Evolutionary conservation across 1,139 yeast species (phyloP).

Genomic region (Taphrina wiesneri): DNA sequence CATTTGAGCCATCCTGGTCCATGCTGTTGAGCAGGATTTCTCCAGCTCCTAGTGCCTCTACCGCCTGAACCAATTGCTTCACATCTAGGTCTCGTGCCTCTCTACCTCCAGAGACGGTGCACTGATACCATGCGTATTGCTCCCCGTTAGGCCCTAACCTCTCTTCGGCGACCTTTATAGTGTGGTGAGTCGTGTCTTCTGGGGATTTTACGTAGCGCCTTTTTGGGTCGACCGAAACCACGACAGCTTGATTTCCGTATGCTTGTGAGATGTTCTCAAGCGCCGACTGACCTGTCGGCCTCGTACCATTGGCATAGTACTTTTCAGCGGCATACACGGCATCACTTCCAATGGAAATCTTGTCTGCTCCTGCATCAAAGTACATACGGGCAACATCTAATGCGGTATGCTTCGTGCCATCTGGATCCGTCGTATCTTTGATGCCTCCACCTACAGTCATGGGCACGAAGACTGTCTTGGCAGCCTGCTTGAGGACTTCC

Average conservation of each 20-base stretch:
- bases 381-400: slow-evolving; percentile 85
- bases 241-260: slow-evolving; percentile 95
- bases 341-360: slow-evolving; percentile 96
- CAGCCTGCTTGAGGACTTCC: slow-evolving; percentile 76
- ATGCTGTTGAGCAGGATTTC: slow-evolving; percentile 89
- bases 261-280: slow-evolving; percentile 88
- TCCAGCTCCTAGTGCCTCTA: slow-evolving; percentile 95
- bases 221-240: slow-evolving; percentile 93
- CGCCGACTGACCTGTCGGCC: slow-evolving; percentile 72
- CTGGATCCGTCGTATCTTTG: slow-evolving; percentile 82
- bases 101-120: slow-evolving; percentile 95
- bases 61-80: slow-evolving; percentile 78
- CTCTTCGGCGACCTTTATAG: slow-evolving; percentile 53
- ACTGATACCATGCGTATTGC: slow-evolving; percentile 85
- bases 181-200: slow-evolving; percentile 58
- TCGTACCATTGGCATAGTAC: slow-evolving; percentile 60
- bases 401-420: slow-evolving; percentile 74
- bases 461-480: slow-evolving; percentile 91
- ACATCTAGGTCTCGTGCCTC: slow-evolving; percentile 89
- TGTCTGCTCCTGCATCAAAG: slow-evolving; percentile 95
- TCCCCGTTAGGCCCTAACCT: slow-evolving; percentile 82
- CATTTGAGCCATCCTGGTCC: slow-evolving; percentile 92
- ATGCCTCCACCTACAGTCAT: slow-evolving; percentile 98
- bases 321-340: slow-evolving; percentile 88
- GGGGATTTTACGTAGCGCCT: slow-evolving; percentile 71